phyloP scores from a whole-genome alignment of 1,284 basidiomycete genomes.

The Acaromyces ingoldii region DNA sequence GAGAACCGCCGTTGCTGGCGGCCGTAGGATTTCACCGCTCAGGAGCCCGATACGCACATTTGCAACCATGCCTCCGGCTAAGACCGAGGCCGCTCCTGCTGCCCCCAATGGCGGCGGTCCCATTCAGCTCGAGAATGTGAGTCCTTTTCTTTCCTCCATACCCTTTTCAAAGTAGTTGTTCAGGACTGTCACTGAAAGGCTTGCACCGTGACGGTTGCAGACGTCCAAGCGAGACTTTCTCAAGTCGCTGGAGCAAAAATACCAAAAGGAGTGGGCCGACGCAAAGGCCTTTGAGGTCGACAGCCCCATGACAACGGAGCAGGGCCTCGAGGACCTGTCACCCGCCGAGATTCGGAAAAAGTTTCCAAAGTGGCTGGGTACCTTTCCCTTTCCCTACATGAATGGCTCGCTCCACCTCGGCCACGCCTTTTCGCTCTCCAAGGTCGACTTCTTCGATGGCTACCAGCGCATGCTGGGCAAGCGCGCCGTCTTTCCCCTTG shows the following conservation, averaged over 20 bases:
- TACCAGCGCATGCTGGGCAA: conserved; percentile 95
- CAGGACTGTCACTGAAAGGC: too few species aligned
- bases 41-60: too few species aligned
- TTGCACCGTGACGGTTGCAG: too few species aligned
- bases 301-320: conserved; percentile 60
- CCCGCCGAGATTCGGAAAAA: conserved; percentile 56
- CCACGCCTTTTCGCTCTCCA: conserved; percentile 96
- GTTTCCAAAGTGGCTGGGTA: conserved; percentile 95
- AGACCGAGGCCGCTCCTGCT: neutral
- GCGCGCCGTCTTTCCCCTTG: conserved; percentile 88
- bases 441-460: conserved; percentile 94
- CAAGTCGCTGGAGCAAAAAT: conserved; percentile 73
- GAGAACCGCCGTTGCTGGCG: too few species aligned
- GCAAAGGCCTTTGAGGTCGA: conserved; percentile 67
- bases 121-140: conserved; percentile 51
- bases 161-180: too few species aligned
- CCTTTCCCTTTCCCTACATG: conserved; percentile 83
- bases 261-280: conserved; percentile 72
- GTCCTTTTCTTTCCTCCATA: too few species aligned
- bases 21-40: too few species aligned
- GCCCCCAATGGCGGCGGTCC: conserved; percentile 29
- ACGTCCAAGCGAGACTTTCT: conserved; percentile 89
- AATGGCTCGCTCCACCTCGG: conserved; percentile 92
- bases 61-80: neutral
- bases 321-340: conserved; percentile 31